Percentiles rank a stretch among this genome's conserved stretches.
Evolutionary conservation across 768 basidiomycete genomes (phyloP).

Genomic region (Gautieria morchelliformis): DNA sequence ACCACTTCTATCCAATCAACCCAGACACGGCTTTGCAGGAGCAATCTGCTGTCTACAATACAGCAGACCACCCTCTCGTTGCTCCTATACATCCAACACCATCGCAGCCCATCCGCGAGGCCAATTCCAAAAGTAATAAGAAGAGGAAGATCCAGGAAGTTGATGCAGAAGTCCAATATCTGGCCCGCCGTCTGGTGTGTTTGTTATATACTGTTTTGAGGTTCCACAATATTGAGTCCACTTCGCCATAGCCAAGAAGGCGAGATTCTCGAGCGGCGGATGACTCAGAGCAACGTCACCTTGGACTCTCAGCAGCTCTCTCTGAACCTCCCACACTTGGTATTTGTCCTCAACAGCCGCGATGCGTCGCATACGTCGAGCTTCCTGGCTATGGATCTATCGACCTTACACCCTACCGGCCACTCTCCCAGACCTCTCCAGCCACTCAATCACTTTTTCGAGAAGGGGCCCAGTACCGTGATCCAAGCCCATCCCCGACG

Average conservation of each 20-base stretch:
- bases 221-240: neutral
- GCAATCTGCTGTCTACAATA: neutral
- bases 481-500: neutral
- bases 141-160: neutral
- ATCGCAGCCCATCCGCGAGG: neutral
- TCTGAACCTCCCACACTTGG: neutral
- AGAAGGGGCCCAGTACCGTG: neutral
- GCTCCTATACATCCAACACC: neutral
- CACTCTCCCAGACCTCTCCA: neutral
- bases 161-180: neutral
- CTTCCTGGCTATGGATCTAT: neutral
- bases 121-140: neutral
- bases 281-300: neutral
- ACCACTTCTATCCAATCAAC: conserved; percentile 6
- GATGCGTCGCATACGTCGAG: neutral
- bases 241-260: neutral
- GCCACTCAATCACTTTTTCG: too few species aligned
- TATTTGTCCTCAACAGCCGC: neutral
- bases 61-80: neutral
- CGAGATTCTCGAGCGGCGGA: neutral
- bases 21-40: neutral
- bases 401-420: neutral
- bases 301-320: neutral
- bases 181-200: neutral
- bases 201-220: neutral